These are phyloP conservation scores for Ascochyta rabiei DNA, from an alignment of 2,329 filamentous ascomycete species.

Conservation along the genomic window DNA sequence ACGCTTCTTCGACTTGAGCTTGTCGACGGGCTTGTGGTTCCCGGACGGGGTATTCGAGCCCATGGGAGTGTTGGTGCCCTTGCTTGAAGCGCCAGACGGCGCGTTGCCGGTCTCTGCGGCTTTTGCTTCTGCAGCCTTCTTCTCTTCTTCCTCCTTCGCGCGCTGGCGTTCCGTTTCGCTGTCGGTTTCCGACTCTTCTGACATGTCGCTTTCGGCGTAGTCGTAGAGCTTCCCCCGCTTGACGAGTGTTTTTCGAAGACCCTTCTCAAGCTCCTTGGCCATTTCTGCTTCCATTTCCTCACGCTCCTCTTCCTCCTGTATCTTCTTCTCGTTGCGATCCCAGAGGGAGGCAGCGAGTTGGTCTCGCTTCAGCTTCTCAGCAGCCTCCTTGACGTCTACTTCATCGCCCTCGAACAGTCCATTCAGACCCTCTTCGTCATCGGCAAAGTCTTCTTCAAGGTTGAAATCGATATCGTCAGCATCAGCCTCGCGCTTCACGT, in stretches of 20 bases:
- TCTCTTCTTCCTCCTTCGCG: constrained; percentile 60
- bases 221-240: constrained; percentile 86
- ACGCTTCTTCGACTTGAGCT: constrained; percentile 71
- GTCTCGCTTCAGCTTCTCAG: constrained; percentile 71
- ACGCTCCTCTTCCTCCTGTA: constrained; percentile 71
- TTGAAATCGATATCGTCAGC: constrained; percentile 71
- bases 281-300: constrained; percentile 72
- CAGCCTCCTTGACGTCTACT: constrained; percentile 67
- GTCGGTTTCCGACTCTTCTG: constrained; percentile 51
- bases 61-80: constrained; percentile 70
- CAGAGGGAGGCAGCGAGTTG: constrained; percentile 90
- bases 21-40: constrained; percentile 57
- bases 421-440: constrained; percentile 71
- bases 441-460: constrained; percentile 75
- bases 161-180: constrained; percentile 69
- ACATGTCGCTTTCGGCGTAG: constrained; percentile 78
- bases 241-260: constrained; percentile 78
- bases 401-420: constrained; percentile 51
- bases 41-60: constrained; percentile 50
- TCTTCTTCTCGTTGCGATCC: constrained; percentile 60
- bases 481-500: constrained; percentile 59
- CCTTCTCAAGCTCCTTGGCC: constrained; percentile 74
- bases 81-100: constrained; percentile 65
- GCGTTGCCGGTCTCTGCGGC: constrained; percentile 55
- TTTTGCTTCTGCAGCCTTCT: constrained; percentile 54